Evolutionary conservation across 1,139 yeast genomes (phyloP), one percentile per base, ranked within the genome.

Genomic region (Candida tropicalis): DNA sequence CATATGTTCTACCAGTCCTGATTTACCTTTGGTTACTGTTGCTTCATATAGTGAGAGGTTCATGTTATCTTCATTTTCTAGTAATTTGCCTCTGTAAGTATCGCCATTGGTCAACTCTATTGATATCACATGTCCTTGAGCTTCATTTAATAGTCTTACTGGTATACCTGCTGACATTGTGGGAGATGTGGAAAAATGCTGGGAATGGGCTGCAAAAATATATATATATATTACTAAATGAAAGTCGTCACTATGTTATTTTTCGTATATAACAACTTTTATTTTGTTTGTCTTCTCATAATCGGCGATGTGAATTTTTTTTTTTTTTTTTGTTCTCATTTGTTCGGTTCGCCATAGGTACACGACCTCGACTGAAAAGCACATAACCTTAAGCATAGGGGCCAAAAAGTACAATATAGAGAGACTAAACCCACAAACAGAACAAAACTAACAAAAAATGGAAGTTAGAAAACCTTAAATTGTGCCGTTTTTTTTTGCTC

Each of bases 1-100:
- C 75, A 89, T 77, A 55, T 86, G 87, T 5, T 85, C 72, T 4
- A 87, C 86, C 36, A 76, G 71, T 2, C 97, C 97, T 42, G 89
- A 85, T 38, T 60, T 50, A 3, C 65, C 64, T 35, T 82, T 81
- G 0, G 97, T 90, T 39, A 87, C 82, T 1, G 87, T 81, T 38
- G 87, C 96, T 59, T 93, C 96, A 53, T 81, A 74, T 40, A 93
- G 66, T 50, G 93, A 95, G 20, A 91, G 81, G 60, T 93, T 93
- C 99, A 93, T 93, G 61, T 86, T 91, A 59, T 93, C 99, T 65
- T 83, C 93, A 63, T 86, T 84, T 57, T 87, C 95, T 10, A 86
- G 65, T 35, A 93, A 74, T 60, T 86, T 89, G 2, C 98, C 98
- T 34, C 96, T 76, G 60, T 91, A 91, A 0, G 87, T 80, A 54